Evolutionary conservation across 2,329 filamentous ascomycete genomes (phyloP), one percentile per base, ranked within the genome.

Genomic region (Ophiostoma ulmi): DNA sequence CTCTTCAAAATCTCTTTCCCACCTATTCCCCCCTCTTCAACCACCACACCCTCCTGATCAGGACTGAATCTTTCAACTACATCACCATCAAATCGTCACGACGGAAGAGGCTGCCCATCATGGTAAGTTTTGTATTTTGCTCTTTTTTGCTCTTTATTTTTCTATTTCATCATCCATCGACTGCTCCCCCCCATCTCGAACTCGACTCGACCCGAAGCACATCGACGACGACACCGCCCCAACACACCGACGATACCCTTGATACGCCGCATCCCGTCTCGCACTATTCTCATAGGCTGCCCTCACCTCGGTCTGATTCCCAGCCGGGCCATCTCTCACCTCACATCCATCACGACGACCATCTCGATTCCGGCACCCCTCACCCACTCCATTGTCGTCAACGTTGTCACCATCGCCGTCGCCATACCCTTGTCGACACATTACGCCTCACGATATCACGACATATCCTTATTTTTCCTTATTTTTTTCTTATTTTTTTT

Each of bases 81-180:
- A 64, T 65, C 36, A 39, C 63, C 63, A 65, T 11, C 61, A n/a
- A 7, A 20, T 64, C n/a, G 26, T 65, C 17, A 26, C 39, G 39
- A 14, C 39, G n/a, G 36, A 67, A 17, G 64, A 67, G 65, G 65
- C 14, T 44, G 65, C 65, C 65, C 65, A 67, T 44, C 38, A 67
- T 67, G 65, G 65, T 67, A 20, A 67, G 65, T 67, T 35, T 48
- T 5, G 35, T 22, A 1, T n/a, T 65, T 22, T 38, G 31, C 39
- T 65, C 36, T 0, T 64, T 20, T 8, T 10, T 48, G 3, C 7
- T 48, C 7, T 22, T n/a, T 20, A 5, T 11, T 65, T 65, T 65
- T 38, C 31, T 6, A 22, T 36, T n/a, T 31, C 64, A 26, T 26
- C 64, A 41, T 64, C 26, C 61, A 65, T 65, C 61, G 35, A 36